Percentiles rank a stretch among this genome's conserved stretches.
These are phyloP conservation scores for Prototheca wickerhamii DNA, from an alignment of 163 green algal species.

Conservation along the genomic window DNA sequence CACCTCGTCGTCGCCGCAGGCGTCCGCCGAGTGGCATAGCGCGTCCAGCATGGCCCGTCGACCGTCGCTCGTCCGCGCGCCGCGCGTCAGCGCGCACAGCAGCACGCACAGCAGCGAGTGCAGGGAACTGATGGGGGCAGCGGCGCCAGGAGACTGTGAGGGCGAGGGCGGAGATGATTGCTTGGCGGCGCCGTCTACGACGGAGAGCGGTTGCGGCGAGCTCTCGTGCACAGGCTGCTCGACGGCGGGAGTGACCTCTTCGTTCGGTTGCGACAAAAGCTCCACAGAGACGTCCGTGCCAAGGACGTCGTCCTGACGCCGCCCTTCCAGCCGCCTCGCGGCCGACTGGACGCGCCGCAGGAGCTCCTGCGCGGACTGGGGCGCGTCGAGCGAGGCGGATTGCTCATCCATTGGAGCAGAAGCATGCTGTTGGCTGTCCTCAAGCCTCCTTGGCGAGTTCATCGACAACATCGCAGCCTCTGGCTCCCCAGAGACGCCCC, in stretches of 20 bases:
- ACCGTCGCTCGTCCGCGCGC: conserved; percentile 50
- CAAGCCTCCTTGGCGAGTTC: too few species aligned
- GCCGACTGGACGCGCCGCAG: background rate
- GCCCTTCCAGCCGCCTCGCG: background rate
- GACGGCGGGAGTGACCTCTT: too few species aligned
- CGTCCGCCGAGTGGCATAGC: conserved; percentile 39
- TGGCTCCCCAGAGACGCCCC: background rate
- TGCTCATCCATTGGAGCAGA: background rate
- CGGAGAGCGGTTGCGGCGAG: too few species aligned
- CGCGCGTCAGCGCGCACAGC: conserved; percentile 73
- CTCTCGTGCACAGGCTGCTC: too few species aligned
- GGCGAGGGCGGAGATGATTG: background rate
- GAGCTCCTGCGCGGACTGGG: background rate
- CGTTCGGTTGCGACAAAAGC: too few species aligned
- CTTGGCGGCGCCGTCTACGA: too few species aligned
- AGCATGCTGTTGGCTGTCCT: too few species aligned
- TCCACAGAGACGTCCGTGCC: too few species aligned
- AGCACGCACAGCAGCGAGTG: conserved; percentile 62
- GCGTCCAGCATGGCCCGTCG: conserved; percentile 54
- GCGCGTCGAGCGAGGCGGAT: too few species aligned
- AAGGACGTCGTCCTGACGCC: too few species aligned
- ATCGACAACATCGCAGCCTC: too few species aligned
- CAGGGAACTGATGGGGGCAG: background rate
- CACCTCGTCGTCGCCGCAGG: conserved; percentile 67
- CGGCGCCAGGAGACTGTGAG: background rate